Evolutionary conservation across 805 yeast species (phyloP), one percentile per base, ranked within the genome.

Genomic region (Cyberlindnera veronae): DNA sequence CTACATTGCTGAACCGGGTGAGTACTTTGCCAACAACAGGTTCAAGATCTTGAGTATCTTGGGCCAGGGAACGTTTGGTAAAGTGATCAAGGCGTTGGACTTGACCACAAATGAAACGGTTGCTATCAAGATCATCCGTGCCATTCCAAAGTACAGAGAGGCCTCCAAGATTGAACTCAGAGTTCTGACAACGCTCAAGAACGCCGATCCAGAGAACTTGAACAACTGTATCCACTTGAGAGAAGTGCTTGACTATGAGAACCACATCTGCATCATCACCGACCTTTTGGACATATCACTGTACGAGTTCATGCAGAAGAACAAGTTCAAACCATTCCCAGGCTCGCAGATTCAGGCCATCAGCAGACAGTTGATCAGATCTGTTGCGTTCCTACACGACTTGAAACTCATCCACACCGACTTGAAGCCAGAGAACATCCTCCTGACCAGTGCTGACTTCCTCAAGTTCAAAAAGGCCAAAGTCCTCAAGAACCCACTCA

Each of bases 1-100:
- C 57, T 84, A 81, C 54, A 74, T 81, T 35, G 78, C 81, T 12
- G 72, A 71, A 35, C 62, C 70, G 9, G 77, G 79, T 44, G 79
- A 80, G 22, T 53, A 61, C 3, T 82, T 84, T 60, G 87, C 95
- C n/a, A 79, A 84, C 55, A 69, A 67, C 37, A 64, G 95, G 33
- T 90, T 84, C 60, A 64, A 72, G 15, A 82, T 90, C 11, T 63
- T 75, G 24, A 72, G 77, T 42, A 65, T 88, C 24, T 67, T 93
- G 41, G 96, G 96, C 27, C 95, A 88, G 55, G 96, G 96, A 12
- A 88, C 96, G 1, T 88, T 87, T 66, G 96, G 96, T 12, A 88
- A 85, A 55, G 96, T 89, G 6, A 82, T 84, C 29, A 79, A 82
- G 42, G 93, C 95, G n/a, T 72, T 71, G 50, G 98, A 93, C 58